Percentiles rank a stretch among this genome's conserved stretches.
Evolutionary conservation across 352 stramenopile genomes (phyloP).

Genomic region (Globisporangium acanthophoron): DNA sequence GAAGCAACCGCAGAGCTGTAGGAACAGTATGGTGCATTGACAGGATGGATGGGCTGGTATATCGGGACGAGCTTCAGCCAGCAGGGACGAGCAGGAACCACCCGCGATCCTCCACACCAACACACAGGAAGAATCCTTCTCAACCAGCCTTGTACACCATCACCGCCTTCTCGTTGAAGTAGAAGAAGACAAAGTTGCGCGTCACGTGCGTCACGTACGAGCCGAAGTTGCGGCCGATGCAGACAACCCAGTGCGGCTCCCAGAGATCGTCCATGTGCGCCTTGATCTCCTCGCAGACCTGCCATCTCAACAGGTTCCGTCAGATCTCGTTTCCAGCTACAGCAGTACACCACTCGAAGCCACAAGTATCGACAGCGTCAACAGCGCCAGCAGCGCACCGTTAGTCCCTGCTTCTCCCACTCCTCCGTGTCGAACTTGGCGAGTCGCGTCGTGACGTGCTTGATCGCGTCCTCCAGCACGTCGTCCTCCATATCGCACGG

Average conservation of each 20-base stretch:
- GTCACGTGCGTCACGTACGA: constrained; percentile 93
- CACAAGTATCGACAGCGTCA: background rate
- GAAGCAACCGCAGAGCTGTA: background rate
- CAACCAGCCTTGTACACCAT: constrained; percentile 87
- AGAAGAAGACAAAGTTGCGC: constrained; percentile 91
- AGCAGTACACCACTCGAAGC: too few relatives aligned
- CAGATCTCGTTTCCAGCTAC: background rate
- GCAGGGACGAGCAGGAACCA: background rate
- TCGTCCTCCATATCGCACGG: constrained; percentile 87
- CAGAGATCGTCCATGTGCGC: constrained; percentile 68
- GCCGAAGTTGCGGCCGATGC: constrained; percentile 90
- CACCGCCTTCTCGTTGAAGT: constrained; percentile 84
- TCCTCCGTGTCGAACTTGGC: constrained; percentile 74
- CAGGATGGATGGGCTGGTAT: background rate
- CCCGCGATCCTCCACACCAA: background rate
- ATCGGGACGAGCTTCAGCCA: too few relatives aligned
- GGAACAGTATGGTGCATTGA: background rate
- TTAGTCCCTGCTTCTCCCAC: constrained; percentile 76
- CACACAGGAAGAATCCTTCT: background rate
- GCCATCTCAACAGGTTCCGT: background rate
- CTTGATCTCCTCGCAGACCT: constrained; percentile 83
- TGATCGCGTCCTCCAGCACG: constrained; percentile 83
- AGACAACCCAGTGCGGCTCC: constrained; percentile 83
- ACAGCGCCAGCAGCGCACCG: constrained; percentile 21
- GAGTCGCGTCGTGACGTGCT: constrained; percentile 57